These are phyloP conservation scores for Emmonsiellopsis sp. DNA, from an alignment of 2,329 filamentous ascomycete species.

Conservation along the genomic window DNA sequence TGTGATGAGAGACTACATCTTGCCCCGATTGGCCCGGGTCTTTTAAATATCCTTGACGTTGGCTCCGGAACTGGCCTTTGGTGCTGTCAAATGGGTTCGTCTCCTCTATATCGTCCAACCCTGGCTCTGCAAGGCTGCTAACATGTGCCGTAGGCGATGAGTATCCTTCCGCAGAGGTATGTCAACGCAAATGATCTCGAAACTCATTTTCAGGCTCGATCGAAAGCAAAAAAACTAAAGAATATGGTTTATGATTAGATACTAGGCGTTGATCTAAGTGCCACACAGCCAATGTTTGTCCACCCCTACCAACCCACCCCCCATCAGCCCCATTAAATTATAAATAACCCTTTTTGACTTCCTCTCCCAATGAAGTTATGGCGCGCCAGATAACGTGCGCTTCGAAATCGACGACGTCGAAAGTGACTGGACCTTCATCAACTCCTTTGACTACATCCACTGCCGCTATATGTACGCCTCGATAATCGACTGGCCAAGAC, in stretches of 20 bases:
- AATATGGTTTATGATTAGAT: slow-evolving; percentile 1
- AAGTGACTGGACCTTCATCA: slow-evolving; percentile 47
- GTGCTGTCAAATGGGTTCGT: slow-evolving; percentile 22
- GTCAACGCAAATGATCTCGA: slow-evolving; percentile 1
- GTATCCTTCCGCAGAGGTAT: slow-evolving; percentile 5
- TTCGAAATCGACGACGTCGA: slow-evolving; percentile 57
- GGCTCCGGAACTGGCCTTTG: slow-evolving; percentile 24
- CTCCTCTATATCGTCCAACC: not conserved
- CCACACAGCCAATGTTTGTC: slow-evolving; percentile 2
- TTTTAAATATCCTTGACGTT: slow-evolving; percentile 19
- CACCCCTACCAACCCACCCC: not conserved
- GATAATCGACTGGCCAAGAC: slow-evolving; percentile 44
- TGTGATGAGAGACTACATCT: slow-evolving; percentile 22
- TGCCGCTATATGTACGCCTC: slow-evolving; percentile 41
- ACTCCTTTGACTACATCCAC: slow-evolving; percentile 50
- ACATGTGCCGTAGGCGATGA: slow-evolving; percentile 14
- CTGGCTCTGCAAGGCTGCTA: not conserved
- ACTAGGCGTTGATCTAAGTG: slow-evolving; percentile 3
- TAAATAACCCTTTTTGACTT: slow-evolving; percentile 5
- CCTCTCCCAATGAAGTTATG: slow-evolving; percentile 10
- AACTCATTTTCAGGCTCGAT: not conserved
- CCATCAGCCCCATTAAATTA: not conserved
- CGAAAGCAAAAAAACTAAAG: slow-evolving; percentile 2
- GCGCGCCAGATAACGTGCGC: slow-evolving; percentile 49
- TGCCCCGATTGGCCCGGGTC: slow-evolving; percentile 16